Conservation (phyloP, 169 alveolate species). For the Plasmodium sp. region DNA sequence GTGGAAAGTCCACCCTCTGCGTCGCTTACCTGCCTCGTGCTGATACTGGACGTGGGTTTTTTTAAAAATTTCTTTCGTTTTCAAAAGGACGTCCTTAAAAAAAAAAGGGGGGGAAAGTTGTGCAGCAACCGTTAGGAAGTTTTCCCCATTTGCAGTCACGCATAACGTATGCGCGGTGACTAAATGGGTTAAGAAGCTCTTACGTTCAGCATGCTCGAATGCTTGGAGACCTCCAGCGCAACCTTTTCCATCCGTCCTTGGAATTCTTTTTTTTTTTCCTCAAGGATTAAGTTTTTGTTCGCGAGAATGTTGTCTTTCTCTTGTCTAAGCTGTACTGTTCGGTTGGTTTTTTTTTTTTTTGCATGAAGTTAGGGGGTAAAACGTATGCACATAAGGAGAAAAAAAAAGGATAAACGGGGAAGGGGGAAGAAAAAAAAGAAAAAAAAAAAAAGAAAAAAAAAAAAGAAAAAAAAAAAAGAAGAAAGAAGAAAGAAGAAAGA, state of each 20-base stretch:
- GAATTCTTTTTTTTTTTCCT: slow-evolving; percentile 37
- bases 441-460: not conserved
- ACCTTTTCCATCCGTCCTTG: slow-evolving; percentile 15
- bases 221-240: slow-evolving; percentile 25
- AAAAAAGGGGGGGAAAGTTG: not conserved
- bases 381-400: not conserved
- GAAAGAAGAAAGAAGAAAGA: not conserved
- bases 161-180: not conserved
- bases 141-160: not conserved
- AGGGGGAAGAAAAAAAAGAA: not conserved
- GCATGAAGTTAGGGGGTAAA: not conserved
- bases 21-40: slow-evolving; percentile 35
- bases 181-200: not conserved
- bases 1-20: not conserved
- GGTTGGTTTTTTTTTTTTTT: slow-evolving; percentile 7
- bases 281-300: slow-evolving; percentile 33
- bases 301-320: slow-evolving; percentile 41
- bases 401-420: not conserved
- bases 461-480: not conserved
- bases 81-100: slow-evolving; percentile 18
- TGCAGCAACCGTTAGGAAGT: not conserved
- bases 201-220: slow-evolving; percentile 66
- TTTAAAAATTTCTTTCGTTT: slow-evolving; percentile 47
- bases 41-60: slow-evolving; percentile 62
- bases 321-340: slow-evolving; percentile 52